Conservation (phyloP, 2,329 filamentous ascomycete species). For the Neonectria sp. region DNA sequence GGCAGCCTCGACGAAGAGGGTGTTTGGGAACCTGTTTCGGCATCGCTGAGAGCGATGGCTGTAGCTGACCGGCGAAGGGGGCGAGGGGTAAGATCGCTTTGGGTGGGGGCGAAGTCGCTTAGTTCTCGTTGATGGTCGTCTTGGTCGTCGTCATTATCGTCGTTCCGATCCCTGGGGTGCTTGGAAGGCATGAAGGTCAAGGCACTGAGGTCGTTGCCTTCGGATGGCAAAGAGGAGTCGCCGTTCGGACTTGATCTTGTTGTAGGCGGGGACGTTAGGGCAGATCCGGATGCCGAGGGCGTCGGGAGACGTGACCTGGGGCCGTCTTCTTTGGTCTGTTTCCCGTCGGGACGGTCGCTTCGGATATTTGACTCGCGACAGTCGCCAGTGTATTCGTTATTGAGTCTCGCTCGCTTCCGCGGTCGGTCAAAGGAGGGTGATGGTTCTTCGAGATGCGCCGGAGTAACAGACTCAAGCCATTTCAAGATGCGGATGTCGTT, state of each 20-base stretch:
- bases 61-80: not conserved
- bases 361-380: not conserved
- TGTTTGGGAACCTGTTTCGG: not conserved
- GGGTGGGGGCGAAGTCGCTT: not conserved
- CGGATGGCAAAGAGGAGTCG: not conserved
- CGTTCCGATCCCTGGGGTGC: not conserved
- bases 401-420: not conserved
- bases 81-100: slow-evolving; percentile 8
- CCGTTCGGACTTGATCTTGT: not conserved
- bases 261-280: not conserved
- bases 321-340: no score
- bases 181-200: slow-evolving; percentile 7
- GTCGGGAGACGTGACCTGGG: slow-evolving; percentile 1
- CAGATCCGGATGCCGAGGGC: not conserved
- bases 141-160: not conserved
- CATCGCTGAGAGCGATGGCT: not conserved
- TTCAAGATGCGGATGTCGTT: not conserved
- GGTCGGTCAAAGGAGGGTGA: not conserved
- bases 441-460: not conserved
- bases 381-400: not conserved
- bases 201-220: no score
- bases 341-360: not conserved
- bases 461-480: slow-evolving; percentile 4
- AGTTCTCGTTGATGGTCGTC: not conserved
- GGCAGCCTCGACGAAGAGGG: slow-evolving; percentile 5